Evolutionary conservation across 305 asterid genomes (phyloP).

Genomic region (Fraxinus velutina): DNA sequence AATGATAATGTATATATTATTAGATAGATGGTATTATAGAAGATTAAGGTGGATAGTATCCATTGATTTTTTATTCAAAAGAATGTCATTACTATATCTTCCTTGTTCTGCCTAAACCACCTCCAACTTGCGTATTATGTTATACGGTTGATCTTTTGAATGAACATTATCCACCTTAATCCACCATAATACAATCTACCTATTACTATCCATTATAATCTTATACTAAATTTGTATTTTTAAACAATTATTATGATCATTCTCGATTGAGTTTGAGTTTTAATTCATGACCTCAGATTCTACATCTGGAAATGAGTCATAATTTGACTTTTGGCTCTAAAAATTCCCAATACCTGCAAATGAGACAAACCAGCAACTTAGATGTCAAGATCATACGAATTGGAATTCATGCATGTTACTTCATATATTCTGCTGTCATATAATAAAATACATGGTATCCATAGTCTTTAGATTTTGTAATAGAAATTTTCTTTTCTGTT

Average conservation of each 20-base stretch:
- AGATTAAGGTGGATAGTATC: background rate
- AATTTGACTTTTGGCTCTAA: background rate
- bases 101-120: background rate
- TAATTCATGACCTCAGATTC: background rate
- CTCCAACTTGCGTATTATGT: background rate
- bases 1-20: too few relatives aligned
- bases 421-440: background rate
- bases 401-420: background rate
- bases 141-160: background rate
- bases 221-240: background rate
- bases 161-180: background rate
- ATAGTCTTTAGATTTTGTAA: background rate
- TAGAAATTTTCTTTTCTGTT: background rate
- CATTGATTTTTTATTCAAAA: background rate
- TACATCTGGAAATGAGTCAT: background rate
- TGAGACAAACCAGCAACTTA: background rate
- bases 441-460: background rate
- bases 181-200: background rate
- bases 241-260: background rate
- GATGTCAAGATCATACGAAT: background rate
- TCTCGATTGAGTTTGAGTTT: background rate
- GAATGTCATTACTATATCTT: background rate
- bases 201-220: background rate
- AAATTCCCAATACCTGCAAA: background rate
- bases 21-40: background rate